Conservation (phyloP, 2,329 filamentous ascomycete species). For the Scedosporium minutisporum region DNA sequence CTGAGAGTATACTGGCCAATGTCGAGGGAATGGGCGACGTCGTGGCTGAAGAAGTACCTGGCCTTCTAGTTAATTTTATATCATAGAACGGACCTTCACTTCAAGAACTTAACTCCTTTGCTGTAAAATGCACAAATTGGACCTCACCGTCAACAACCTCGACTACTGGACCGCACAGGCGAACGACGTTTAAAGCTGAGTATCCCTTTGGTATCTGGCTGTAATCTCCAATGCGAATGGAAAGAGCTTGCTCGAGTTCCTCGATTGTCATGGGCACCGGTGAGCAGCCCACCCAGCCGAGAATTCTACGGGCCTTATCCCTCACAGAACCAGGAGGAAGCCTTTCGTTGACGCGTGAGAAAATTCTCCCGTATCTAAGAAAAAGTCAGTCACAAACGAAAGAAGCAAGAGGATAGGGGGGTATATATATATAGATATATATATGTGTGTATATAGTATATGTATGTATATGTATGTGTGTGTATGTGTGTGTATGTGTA, state of each 20-base stretch:
- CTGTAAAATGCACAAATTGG: slow-evolving; percentile 24
- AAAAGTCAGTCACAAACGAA: not conserved
- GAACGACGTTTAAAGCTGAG: slow-evolving; percentile 10
- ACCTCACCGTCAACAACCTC: slow-evolving; percentile 18
- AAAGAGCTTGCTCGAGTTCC: slow-evolving; percentile 11
- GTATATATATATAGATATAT: too few relatives aligned
- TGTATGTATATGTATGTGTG: too few relatives aligned
- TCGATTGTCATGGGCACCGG: slow-evolving; percentile 10
- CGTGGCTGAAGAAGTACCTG: slow-evolving; percentile 9
- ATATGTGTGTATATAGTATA: too few relatives aligned
- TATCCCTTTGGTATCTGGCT: not conserved
- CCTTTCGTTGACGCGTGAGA: not conserved
- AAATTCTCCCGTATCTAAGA: not conserved
- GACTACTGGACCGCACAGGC: slow-evolving; percentile 20
- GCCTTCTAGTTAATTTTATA: not conserved
- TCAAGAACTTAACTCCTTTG: slow-evolving; percentile 14
- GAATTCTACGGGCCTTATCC: slow-evolving; percentile 9
- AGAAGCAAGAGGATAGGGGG: too few relatives aligned
- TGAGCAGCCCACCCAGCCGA: slow-evolving; percentile 14
- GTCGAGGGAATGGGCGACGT: slow-evolving; percentile 4
- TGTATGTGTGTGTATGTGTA: not conserved
- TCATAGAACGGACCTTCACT: not conserved
- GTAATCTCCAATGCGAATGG: not conserved
- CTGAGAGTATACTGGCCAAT: not conserved
- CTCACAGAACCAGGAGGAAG: not conserved